Conservation (phyloP, 1,284 basidiomycete genomes). For the Microbotryum scabiosae region DNA sequence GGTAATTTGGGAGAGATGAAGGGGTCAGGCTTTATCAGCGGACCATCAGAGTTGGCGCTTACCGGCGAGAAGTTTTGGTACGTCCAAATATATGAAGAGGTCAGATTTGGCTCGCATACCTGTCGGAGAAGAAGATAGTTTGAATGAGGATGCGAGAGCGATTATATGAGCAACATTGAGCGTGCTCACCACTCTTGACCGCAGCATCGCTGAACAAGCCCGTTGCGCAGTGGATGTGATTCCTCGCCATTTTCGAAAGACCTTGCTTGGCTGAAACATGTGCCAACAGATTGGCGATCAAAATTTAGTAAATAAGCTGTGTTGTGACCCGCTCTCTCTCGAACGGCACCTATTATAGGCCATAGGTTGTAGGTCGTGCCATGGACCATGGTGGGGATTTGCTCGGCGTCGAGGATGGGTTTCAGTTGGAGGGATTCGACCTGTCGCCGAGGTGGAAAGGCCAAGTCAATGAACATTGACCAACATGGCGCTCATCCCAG, state of each 20-base stretch:
- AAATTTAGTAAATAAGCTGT: not conserved
- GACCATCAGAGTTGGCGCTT: not conserved
- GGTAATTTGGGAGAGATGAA: not conserved
- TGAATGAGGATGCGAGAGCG: not conserved
- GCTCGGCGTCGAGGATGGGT: slow-evolving; percentile 52
- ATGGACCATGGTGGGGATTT: slow-evolving; percentile 69
- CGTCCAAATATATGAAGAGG: slow-evolving; percentile 65
- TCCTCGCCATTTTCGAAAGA: slow-evolving; percentile 72
- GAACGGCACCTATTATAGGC: slow-evolving; percentile 57
- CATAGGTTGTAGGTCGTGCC: slow-evolving; percentile 63
- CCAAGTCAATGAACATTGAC: no score
- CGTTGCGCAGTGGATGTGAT: slow-evolving; percentile 81
- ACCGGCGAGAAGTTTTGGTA: slow-evolving; percentile 55
- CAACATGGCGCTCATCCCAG: not conserved
- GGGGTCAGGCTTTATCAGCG: not conserved
- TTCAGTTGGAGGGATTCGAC: slow-evolving; percentile 58
- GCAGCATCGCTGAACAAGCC: slow-evolving; percentile 49
- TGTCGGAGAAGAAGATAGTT: slow-evolving; percentile 33
- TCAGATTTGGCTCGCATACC: slow-evolving; percentile 68
- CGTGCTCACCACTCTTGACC: slow-evolving; percentile 60
- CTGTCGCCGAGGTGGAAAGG: slow-evolving; percentile 40
- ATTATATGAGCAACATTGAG: not conserved
- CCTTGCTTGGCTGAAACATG: slow-evolving; percentile 52
- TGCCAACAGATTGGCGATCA: not conserved
- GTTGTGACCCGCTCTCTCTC: not conserved